phyloP scores from a whole-genome alignment of 78 protist species.

The Creolimax fragrantissima region DNA sequence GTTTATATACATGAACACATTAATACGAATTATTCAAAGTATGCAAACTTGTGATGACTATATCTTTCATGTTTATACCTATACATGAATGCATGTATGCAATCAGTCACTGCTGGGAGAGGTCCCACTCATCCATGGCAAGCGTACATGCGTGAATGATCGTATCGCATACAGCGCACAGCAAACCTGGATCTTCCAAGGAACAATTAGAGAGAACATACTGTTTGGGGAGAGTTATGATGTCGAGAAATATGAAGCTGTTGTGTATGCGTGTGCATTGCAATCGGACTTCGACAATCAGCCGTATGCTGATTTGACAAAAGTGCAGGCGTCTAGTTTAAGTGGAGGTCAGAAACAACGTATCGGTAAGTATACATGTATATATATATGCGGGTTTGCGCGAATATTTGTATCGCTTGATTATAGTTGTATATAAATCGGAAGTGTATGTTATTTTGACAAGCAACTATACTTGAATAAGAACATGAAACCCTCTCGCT shows the following conservation, averaged over 20 bases:
- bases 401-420: neutral
- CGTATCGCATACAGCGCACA: slow-evolving; percentile 77
- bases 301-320: slow-evolving; percentile 73
- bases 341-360: neutral
- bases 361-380: neutral
- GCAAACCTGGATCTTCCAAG: slow-evolving; percentile 76
- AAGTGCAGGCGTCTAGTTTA: neutral
- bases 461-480: too few relatives aligned
- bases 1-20: too few relatives aligned
- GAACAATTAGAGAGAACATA: slow-evolving; percentile 76
- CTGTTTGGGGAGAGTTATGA: slow-evolving; percentile 51
- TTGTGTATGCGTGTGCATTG: neutral
- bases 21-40: too few relatives aligned
- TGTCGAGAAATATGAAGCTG: neutral
- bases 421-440: slow-evolving; percentile 21
- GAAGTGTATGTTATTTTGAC: too few relatives aligned
- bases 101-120: neutral
- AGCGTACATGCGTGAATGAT: slow-evolving; percentile 14
- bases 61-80: too few relatives aligned
- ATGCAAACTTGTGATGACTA: too few relatives aligned
- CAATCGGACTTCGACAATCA: neutral
- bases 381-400: neutral
- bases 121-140: neutral
- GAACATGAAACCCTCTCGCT: too few relatives aligned
- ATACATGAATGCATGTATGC: too few relatives aligned